A percentile compares a stretch with the other conserved stretches of the same genome.
These are phyloP conservation scores for Priceomyces fermenticarens DNA, from an alignment of 805 yeast genomes.

Conservation along the genomic window DNA sequence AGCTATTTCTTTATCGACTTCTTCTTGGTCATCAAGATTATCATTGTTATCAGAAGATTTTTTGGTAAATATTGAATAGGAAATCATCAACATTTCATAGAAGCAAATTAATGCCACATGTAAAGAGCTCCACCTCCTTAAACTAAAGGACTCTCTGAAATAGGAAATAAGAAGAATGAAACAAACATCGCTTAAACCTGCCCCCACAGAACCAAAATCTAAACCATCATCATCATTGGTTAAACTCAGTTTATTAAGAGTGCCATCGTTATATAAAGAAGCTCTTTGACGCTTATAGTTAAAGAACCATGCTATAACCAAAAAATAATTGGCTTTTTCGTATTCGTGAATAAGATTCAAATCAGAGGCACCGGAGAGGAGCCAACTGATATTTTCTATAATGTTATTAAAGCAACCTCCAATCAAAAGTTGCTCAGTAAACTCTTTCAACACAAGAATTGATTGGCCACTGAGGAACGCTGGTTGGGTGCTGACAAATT, in stretches of 20 bases:
- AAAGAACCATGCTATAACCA: slow-evolving; percentile 72
- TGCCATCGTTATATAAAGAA: slow-evolving; percentile 5
- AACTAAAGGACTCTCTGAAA: slow-evolving; percentile 41
- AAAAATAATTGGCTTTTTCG: slow-evolving; percentile 48
- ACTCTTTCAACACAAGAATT: slow-evolving; percentile 39
- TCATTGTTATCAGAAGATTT: slow-evolving; percentile 11
- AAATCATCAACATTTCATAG: slow-evolving; percentile 54
- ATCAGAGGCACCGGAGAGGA: slow-evolving; percentile 25
- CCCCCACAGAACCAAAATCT: slow-evolving; percentile 46
- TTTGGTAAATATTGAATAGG: slow-evolving; percentile 40
- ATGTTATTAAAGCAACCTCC: slow-evolving; percentile 76
- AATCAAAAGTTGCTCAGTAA: slow-evolving; percentile 50
- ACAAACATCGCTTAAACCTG: slow-evolving; percentile 59
- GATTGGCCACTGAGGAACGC: slow-evolving; percentile 28
- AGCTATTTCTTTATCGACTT: slow-evolving; percentile 46
- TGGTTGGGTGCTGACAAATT: slow-evolving; percentile 22
- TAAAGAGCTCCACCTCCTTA: slow-evolving; percentile 54
- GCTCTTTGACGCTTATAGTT: slow-evolving; percentile 51
- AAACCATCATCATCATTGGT: slow-evolving; percentile 23
- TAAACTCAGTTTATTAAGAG: slow-evolving; percentile 7
- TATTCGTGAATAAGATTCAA: slow-evolving; percentile 29
- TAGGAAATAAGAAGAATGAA: slow-evolving; percentile 50
- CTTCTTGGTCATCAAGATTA: slow-evolving; percentile 40
- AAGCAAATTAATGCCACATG: slow-evolving; percentile 71
- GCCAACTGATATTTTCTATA: slow-evolving; percentile 49